These are phyloP conservation scores for Nepenthes alata DNA, from an alignment of 179 eudicot species.

Conservation along the genomic window DNA sequence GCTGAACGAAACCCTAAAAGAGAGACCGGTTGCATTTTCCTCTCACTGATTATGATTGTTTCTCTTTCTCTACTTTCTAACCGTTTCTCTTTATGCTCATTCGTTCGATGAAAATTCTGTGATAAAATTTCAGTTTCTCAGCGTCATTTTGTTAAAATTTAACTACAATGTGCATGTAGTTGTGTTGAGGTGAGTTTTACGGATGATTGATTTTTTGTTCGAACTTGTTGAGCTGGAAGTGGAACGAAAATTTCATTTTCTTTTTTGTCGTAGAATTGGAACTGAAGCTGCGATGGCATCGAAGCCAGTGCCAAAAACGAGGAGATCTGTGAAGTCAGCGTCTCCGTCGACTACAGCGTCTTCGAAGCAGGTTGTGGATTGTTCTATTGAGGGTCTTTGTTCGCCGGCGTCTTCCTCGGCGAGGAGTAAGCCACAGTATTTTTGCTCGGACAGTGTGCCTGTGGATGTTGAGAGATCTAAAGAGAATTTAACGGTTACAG, in stretches of 20 bases:
- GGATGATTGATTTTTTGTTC: constrained; percentile 2
- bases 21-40: constrained; percentile 15
- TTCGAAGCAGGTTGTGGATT: constrained; percentile 48
- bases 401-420: constrained; percentile 63
- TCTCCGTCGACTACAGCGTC: constrained; percentile 71
- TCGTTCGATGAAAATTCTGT: constrained; percentile 6
- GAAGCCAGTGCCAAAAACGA: constrained; percentile 31
- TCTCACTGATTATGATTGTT: constrained; percentile 20
- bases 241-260: neutral
- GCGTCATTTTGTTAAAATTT: neutral
- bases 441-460: constrained; percentile 33
- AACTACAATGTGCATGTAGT: constrained; percentile 14
- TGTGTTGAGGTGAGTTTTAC: neutral
- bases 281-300: constrained; percentile 47
- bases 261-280: neutral
- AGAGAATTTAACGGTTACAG: constrained; percentile 95
- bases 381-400: constrained; percentile 39
- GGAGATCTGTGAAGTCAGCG: constrained; percentile 48
- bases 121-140: neutral
- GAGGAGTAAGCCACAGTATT: constrained; percentile 48
- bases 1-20: constrained; percentile 9
- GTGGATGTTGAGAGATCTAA: constrained; percentile 47
- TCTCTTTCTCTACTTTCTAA: constrained; percentile 2
- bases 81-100: constrained; percentile 2
- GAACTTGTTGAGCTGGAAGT: neutral